Evolutionary conservation across 1,284 basidiomycete species (phyloP).

Genomic region (Anthracocystis walkeri): DNA sequence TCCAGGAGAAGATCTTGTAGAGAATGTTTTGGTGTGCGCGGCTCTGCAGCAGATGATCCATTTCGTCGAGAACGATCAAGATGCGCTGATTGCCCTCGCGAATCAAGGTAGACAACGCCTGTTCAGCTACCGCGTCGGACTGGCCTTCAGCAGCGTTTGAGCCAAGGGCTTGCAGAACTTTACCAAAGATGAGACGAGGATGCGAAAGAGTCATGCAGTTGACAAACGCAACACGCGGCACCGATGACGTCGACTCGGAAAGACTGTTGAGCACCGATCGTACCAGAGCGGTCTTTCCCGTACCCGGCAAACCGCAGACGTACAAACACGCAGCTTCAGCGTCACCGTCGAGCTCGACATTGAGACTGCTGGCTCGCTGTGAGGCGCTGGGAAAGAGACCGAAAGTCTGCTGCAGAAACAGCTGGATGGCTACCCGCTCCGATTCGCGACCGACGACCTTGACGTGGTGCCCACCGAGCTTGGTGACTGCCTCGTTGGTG

Average conservation of each 20-base stretch:
- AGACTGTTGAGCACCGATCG: slow-evolving; percentile 67
- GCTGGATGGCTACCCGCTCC: slow-evolving; percentile 63
- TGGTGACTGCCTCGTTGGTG: slow-evolving; percentile 24
- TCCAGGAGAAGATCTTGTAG: slow-evolving; percentile 68
- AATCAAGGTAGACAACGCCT: slow-evolving; percentile 30
- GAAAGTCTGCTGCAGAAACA: slow-evolving; percentile 61
- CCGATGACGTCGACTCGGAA: background rate
- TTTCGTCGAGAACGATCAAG: slow-evolving; percentile 71
- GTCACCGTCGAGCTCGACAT: slow-evolving; percentile 56
- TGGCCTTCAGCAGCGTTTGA: slow-evolving; percentile 45
- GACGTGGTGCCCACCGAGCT: slow-evolving; percentile 43
- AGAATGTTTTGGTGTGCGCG: slow-evolving; percentile 68
- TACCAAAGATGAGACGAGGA: slow-evolving; percentile 62
- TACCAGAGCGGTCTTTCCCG: slow-evolving; percentile 71
- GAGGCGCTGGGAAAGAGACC: slow-evolving; percentile 47
- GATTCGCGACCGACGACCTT: slow-evolving; percentile 66
- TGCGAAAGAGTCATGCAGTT: slow-evolving; percentile 70
- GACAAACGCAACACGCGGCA: slow-evolving; percentile 64
- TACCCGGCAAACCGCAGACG: slow-evolving; percentile 71
- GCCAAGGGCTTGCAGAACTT: slow-evolving; percentile 56
- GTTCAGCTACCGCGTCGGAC: slow-evolving; percentile 41
- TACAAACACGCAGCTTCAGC: slow-evolving; percentile 65
- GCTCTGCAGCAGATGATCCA: slow-evolving; percentile 70
- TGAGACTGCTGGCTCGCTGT: slow-evolving; percentile 18
- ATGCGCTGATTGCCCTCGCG: slow-evolving; percentile 45